A percentile compares a stretch with the other conserved stretches of the same genome.
Evolutionary conservation across 768 basidiomycete genomes (phyloP).

Genomic region (Agaricus sinodeliciosus): DNA sequence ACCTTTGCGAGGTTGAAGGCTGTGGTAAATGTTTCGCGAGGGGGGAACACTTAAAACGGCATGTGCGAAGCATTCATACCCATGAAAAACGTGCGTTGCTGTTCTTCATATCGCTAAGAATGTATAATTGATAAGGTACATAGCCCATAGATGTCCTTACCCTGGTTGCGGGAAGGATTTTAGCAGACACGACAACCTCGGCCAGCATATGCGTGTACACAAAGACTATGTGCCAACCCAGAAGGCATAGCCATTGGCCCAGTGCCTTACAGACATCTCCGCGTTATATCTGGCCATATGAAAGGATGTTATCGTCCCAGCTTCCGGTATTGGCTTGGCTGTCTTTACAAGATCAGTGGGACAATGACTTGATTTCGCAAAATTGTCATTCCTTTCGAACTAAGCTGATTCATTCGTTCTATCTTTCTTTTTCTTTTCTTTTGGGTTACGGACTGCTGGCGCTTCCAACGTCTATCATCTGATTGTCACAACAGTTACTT

Average conservation of each 20-base stretch:
- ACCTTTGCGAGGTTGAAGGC: constrained; percentile 71
- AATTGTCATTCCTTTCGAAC: neutral
- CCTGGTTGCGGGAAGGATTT: constrained; percentile 81
- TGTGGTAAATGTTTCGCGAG: constrained; percentile 87
- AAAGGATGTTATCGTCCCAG: constrained; percentile 7
- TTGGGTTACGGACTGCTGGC: neutral
- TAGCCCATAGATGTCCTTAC: constrained; percentile 78
- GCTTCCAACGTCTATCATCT: neutral
- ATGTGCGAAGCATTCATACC: constrained; percentile 84
- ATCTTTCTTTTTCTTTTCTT: neutral
- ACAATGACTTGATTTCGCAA: constrained; percentile 3
- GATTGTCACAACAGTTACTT: neutral
- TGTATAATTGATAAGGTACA: constrained; percentile 10
- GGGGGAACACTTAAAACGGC: constrained; percentile 86
- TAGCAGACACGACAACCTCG: constrained; percentile 82
- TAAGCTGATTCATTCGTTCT: too few species aligned
- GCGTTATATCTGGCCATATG: neutral
- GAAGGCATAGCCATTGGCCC: constrained; percentile 13
- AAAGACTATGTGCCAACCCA: constrained; percentile 36
- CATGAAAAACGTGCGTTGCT: constrained; percentile 79
- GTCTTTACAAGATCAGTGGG: neutral
- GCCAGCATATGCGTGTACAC: constrained; percentile 85
- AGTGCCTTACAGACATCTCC: neutral
- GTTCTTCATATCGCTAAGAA: constrained; percentile 5
- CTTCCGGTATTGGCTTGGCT: neutral